phyloP scores from a whole-genome alignment of 1,284 basidiomycete genomes.

The Tremellales sp. region DNA sequence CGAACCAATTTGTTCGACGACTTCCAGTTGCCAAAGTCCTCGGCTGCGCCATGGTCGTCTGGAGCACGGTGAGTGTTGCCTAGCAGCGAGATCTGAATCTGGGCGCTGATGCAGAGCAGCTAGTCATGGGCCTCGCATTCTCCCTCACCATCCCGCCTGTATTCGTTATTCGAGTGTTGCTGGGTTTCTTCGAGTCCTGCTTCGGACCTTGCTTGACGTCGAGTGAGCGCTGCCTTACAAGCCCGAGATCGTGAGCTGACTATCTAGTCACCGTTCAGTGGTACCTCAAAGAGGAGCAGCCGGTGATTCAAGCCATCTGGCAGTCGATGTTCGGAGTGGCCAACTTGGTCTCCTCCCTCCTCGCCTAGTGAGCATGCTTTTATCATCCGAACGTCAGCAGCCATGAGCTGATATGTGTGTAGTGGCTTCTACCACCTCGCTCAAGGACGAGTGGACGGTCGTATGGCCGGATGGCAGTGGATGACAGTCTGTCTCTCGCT shows the following conservation, averaged over 20 bases:
- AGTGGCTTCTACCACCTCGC: constrained; percentile 24
- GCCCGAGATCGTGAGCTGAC: background rate
- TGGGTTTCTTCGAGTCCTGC: constrained; percentile 8
- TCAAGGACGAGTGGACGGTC: constrained; percentile 7
- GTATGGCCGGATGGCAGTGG: constrained; percentile 36
- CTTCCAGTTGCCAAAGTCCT: constrained; percentile 23
- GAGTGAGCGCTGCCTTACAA: constrained; percentile 5
- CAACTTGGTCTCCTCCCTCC: constrained; percentile 3
- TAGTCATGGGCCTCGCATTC: constrained; percentile 7
- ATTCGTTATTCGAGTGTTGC: constrained; percentile 5
- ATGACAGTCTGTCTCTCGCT: constrained; percentile 22
- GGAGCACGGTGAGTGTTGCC: constrained; percentile 6
- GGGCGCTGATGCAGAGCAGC: background rate
- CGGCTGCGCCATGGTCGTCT: constrained; percentile 11
- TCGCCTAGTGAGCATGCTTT: no score
- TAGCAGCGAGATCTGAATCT: no score
- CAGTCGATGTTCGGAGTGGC: constrained; percentile 9
- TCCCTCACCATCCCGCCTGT: constrained; percentile 3
- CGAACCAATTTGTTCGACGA: constrained; percentile 19
- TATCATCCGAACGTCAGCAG: no score
- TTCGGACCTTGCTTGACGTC: constrained; percentile 4
- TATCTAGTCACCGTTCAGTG: constrained; percentile 20
- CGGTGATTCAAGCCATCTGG: constrained; percentile 13
- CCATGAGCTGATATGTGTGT: constrained; percentile 11
- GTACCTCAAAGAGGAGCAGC: constrained; percentile 23